These are phyloP conservation scores for Cudoniella acicularis DNA, from an alignment of 495 filamentous ascomycete species.

Conservation along the genomic window DNA sequence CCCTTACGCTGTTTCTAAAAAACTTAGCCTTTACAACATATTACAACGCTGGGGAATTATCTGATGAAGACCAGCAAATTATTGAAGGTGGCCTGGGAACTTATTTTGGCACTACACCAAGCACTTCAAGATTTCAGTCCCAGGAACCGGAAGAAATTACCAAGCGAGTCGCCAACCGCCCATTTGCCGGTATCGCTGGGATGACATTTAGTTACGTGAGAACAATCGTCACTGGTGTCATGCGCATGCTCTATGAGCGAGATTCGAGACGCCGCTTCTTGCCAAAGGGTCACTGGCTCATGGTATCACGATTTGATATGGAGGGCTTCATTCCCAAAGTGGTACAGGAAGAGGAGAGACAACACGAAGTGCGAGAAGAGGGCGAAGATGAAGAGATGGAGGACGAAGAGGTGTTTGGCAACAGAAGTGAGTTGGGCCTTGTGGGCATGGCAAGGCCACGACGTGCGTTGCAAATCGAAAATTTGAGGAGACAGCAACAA, in stretches of 20 bases:
- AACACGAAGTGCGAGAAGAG: constrained; percentile 50
- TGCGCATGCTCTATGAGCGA: constrained; percentile 87
- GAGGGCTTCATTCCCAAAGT: constrained; percentile 83
- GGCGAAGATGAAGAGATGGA: constrained; percentile 43
- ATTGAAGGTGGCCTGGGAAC: constrained; percentile 47
- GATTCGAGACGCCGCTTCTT: constrained; percentile 88
- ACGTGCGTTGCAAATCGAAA: constrained; percentile 33
- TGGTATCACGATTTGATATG: constrained; percentile 91
- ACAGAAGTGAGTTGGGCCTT: neutral
- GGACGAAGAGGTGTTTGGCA: neutral
- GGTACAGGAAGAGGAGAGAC: constrained; percentile 80
- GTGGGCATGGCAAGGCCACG: constrained; percentile 19
- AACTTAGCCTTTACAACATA: constrained; percentile 89
- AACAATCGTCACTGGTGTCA: constrained; percentile 73
- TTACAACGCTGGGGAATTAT: constrained; percentile 71
- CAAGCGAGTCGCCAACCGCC: constrained; percentile 22
- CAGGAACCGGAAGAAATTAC: neutral
- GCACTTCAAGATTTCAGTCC: constrained; percentile 18
- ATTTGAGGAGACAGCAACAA: constrained; percentile 55
- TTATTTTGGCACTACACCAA: constrained; percentile 44
- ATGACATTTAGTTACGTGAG: constrained; percentile 78
- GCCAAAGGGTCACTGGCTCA: constrained; percentile 82
- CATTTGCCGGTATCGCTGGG: constrained; percentile 51
- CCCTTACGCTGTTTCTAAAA: constrained; percentile 81
- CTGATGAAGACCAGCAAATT: constrained; percentile 45